These are phyloP conservation scores for Pterula multifida DNA, from an alignment of 1,284 basidiomycete species.

Conservation along the genomic window DNA sequence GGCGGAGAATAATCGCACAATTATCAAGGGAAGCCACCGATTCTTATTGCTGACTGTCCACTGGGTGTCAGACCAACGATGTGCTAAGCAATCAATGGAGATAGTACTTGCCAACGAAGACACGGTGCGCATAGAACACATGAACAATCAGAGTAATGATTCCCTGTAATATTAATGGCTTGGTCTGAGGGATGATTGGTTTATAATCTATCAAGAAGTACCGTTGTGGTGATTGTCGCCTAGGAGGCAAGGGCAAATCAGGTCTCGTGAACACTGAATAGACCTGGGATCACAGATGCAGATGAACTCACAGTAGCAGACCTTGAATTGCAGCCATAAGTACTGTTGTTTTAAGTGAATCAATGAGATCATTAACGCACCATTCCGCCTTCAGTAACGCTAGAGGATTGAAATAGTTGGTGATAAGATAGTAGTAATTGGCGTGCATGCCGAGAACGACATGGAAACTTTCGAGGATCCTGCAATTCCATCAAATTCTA, in stretches of 20 bases:
- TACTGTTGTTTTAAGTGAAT: background rate
- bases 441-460: background rate
- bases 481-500: background rate
- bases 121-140: background rate
- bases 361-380: background rate
- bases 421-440: background rate
- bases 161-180: background rate
- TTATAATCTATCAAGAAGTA: background rate
- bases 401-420: background rate
- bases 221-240: too few relatives aligned
- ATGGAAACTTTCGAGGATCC: background rate
- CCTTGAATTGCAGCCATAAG: background rate
- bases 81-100: background rate
- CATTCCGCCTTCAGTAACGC: background rate
- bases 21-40: background rate
- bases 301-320: background rate
- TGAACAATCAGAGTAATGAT: background rate
- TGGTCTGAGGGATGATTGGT: background rate
- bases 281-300: background rate
- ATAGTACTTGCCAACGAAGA: background rate
- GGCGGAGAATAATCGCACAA: background rate
- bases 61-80: background rate
- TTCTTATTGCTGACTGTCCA: background rate
- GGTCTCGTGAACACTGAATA: too few relatives aligned
- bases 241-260: too few relatives aligned